phyloP scores from a whole-genome alignment of 1,139 yeast species.

The Suhomyces bribrorum region DNA sequence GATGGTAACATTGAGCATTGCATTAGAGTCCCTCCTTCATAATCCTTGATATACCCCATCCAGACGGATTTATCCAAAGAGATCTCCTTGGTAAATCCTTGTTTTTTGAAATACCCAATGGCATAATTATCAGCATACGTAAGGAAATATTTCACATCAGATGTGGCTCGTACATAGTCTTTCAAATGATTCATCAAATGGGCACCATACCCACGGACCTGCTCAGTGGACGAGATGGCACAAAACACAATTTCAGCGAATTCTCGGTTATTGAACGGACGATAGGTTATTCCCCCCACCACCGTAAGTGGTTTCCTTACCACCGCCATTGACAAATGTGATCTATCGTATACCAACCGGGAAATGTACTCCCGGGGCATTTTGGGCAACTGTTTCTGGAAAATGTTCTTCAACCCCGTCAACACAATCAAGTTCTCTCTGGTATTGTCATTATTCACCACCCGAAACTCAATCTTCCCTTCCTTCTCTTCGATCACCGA shows the following conservation, averaged over 20 bases:
- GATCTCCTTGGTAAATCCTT: slow-evolving; percentile 95
- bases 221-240: slow-evolving; percentile 96
- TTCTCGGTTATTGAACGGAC: slow-evolving; percentile 86
- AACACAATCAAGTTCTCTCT: slow-evolving; percentile 85
- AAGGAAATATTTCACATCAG: slow-evolving; percentile 81
- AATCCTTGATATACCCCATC: slow-evolving; percentile 99
- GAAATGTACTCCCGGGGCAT: slow-evolving; percentile 98
- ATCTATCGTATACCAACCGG: slow-evolving; percentile 87
- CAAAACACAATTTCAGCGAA: slow-evolving; percentile 98
- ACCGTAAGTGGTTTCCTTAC: slow-evolving; percentile 90
- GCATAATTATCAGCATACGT: slow-evolving; percentile 99
- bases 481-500: slow-evolving; percentile 92
- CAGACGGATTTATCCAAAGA: slow-evolving; percentile 81
- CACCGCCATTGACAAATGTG: slow-evolving; percentile 94
- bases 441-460: slow-evolving; percentile 91
- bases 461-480: slow-evolving; percentile 90
- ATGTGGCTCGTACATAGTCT: slow-evolving; percentile 89
- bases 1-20: slow-evolving; percentile 93
- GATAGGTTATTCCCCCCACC: slow-evolving; percentile 95
- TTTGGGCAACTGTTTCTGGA: slow-evolving; percentile 95
- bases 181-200: slow-evolving; percentile 96
- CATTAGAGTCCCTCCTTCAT: slow-evolving; percentile 98
- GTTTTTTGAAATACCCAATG: slow-evolving; percentile 96
- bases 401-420: slow-evolving; percentile 92
- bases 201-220: slow-evolving; percentile 97